Base-by-base conservation (phyloP, 208 protist species). In the Leptomonas pyrrhocoris region DNA sequence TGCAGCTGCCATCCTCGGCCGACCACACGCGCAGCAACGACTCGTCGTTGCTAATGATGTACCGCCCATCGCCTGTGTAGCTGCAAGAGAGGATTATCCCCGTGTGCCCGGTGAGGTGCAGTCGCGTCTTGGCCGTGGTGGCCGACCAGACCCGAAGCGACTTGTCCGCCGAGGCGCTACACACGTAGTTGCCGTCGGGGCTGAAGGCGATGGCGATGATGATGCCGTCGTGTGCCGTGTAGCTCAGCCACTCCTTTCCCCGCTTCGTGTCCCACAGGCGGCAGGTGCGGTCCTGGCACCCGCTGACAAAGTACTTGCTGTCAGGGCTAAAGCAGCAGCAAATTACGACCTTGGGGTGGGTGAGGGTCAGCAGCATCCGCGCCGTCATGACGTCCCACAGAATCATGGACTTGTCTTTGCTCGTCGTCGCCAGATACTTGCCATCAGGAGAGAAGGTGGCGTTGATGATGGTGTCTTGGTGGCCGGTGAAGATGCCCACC, bases 31-130 rank as follows among this genome's bases (percentile, higher is more conserved):
- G 83, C n/a, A 97, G 60, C 38, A 83, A 36, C 0, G 34, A 73
- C 72, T 97, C 90, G 61, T 96, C 93, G 73, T 96, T 97, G 79
- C 89, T 95, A 40, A 97, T 67, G 58, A 97, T 95, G 77, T 85
- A 62, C n/a, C 69, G 75, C 2, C 93, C 90, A 54, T 96, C 85
- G 8, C 75, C 65, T 34, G 80, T 85, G 79, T 92, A 97, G 66
- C 76, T 86, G 61, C 93, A 97, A 1, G 87, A 72, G 28, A 94
- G 71, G 51, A 97, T 86, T 60, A 97, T 94, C 34, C 85, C 90
- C 0, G 65, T 63, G 74, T 97, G 93, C 13, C 90, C 90, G 1
- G 42, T 64, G 7, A 97, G 79, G n/a, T 75, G 86, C 50, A 85
- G 80, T 25, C 73, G 65, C 12, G 86, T 90, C 58, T 88, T 92